phyloP scores from a whole-genome alignment of 192 early-diverging fungal species.

The Mortierella antarctica region DNA sequence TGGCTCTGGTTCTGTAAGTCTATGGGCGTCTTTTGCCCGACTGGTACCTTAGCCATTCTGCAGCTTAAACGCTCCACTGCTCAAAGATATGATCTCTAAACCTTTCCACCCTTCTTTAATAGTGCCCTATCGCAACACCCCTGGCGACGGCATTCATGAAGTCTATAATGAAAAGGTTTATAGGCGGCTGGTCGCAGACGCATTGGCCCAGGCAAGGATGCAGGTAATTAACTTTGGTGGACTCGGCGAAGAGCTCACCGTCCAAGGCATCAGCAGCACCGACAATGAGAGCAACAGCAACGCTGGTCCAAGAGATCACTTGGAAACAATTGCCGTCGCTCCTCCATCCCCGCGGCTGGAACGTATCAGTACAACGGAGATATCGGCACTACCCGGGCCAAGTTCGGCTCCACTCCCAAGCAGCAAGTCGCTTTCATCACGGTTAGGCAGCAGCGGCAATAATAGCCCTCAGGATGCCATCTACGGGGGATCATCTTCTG shows the following conservation, averaged over 20 bases:
- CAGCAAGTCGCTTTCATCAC: too few species aligned
- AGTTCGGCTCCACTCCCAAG: too few species aligned
- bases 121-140: slow-evolving; percentile 34
- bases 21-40: background rate
- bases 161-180: slow-evolving; percentile 38
- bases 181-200: slow-evolving; percentile 22
- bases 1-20: slow-evolving; percentile 63
- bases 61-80: background rate
- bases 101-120: background rate
- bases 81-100: background rate
- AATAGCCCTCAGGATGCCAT: too few species aligned
- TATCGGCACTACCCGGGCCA: too few species aligned
- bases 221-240: slow-evolving; percentile 35
- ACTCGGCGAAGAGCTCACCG: background rate
- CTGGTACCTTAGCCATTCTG: background rate
- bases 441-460: too few species aligned
- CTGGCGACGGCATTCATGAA: slow-evolving; percentile 46
- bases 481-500: too few species aligned
- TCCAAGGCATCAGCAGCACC: too few species aligned
- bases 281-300: too few species aligned
- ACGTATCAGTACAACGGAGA: too few species aligned
- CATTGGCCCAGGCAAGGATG: slow-evolving; percentile 40
- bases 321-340: too few species aligned
- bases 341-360: too few species aligned
- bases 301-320: too few species aligned